A percentile compares a stretch with the other conserved stretches of the same genome.
phyloP scores from a whole-genome alignment of 305 asterid genomes.

The Plantago coronopus region DNA sequence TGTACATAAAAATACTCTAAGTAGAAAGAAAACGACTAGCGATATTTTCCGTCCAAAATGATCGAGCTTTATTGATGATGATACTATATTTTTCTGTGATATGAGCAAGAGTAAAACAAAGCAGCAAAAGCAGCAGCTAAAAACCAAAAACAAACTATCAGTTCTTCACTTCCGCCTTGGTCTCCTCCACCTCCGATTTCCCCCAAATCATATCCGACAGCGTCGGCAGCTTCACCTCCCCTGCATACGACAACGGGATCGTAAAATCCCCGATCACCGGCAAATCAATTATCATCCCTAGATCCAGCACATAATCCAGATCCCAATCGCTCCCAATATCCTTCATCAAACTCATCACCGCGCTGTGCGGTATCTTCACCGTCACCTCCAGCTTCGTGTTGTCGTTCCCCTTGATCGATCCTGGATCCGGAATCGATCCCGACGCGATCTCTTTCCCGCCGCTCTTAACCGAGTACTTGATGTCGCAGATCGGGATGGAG shows the following conservation, averaged over 20 bases:
- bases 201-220: conserved; percentile 15
- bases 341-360: conserved; percentile 11
- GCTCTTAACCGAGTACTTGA: conserved; percentile 51
- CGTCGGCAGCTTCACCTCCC: conserved; percentile 14
- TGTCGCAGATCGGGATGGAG: conserved; percentile 64
- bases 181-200: neutral
- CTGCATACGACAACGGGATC: conserved; percentile 12
- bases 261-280: conserved; percentile 16
- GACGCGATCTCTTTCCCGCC: conserved; percentile 29
- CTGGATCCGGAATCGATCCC: conserved; percentile 73
- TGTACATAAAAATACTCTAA: no score
- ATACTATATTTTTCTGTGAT: no score
- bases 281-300: conserved; percentile 14
- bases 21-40: no score
- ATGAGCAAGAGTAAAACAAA: no score
- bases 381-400: conserved; percentile 14
- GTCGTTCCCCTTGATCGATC: conserved; percentile 57
- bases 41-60: no score
- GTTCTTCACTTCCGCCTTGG: neutral
- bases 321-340: conserved; percentile 17
- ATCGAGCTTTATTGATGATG: no score
- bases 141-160: no score
- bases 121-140: no score
- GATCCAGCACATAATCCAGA: conserved; percentile 8
- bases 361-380: conserved; percentile 15